Evolutionary conservation across 257 asterid genomes (phyloP).

Genomic region (Phtheirospermum japonicum): DNA sequence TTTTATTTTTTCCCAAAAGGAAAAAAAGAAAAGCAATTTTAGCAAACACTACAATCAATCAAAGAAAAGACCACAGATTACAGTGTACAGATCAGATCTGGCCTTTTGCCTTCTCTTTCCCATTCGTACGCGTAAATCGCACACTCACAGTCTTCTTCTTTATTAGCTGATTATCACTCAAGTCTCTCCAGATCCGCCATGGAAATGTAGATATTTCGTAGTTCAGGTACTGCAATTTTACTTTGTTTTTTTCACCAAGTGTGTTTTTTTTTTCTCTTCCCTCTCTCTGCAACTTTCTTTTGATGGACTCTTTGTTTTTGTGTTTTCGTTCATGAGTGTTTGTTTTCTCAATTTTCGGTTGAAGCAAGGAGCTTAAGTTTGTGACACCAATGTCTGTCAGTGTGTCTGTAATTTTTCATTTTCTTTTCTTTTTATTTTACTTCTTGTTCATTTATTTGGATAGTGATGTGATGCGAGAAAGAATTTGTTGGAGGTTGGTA

Average conservation of each 20-base stretch:
- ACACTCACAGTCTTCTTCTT: slow-evolving; percentile 21
- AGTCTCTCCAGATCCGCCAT: slow-evolving; percentile 38
- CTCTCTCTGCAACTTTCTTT: slow-evolving; percentile 8
- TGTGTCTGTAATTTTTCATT: slow-evolving; percentile 13
- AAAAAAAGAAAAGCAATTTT: slow-evolving; percentile 37
- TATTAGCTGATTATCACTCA: slow-evolving; percentile 20
- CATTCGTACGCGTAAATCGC: slow-evolving; percentile 30
- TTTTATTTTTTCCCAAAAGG: slow-evolving; percentile 25
- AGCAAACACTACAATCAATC: slow-evolving; percentile 43
- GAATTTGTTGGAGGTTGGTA: slow-evolving; percentile 35
- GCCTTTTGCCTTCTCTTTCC: slow-evolving; percentile 34
- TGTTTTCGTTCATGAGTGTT: slow-evolving; percentile 19
- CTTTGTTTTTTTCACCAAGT: neutral
- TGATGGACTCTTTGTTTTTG: slow-evolving; percentile 22
- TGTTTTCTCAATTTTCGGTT: slow-evolving; percentile 19
- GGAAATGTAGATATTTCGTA: slow-evolving; percentile 33
- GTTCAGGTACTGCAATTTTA: slow-evolving; percentile 37
- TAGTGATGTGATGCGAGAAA: slow-evolving; percentile 24
- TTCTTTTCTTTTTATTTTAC: neutral
- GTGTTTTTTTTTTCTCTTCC: neutral
- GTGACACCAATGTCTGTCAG: slow-evolving; percentile 2
- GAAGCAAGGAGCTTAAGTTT: slow-evolving; percentile 21
- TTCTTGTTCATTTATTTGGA: slow-evolving; percentile 23
- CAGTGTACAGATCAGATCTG: slow-evolving; percentile 43
- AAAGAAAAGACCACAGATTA: slow-evolving; percentile 34